phyloP scores from a whole-genome alignment of 495 filamentous ascomycete genomes.

The Collariella sp. region DNA sequence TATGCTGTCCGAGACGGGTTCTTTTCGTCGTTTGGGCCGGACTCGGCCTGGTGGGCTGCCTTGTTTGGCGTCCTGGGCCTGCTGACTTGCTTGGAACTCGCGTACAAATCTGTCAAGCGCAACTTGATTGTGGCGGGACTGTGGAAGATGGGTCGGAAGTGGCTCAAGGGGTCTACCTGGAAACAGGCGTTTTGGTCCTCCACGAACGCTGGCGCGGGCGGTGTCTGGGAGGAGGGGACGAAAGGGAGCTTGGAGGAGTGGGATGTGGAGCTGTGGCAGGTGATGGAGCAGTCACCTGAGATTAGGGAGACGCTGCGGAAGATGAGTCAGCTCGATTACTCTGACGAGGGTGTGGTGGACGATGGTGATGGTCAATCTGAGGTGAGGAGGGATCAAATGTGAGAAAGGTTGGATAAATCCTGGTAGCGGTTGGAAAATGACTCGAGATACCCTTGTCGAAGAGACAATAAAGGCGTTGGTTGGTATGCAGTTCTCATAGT shows the following conservation, averaged over 20 bases:
- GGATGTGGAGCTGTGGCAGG: conserved; percentile 41
- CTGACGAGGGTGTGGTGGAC: conserved; percentile 5
- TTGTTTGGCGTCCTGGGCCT: conserved; percentile 40
- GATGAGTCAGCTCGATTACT: conserved; percentile 21
- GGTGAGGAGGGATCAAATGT: not conserved
- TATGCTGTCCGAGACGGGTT: conserved; percentile 67
- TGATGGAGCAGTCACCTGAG: conserved; percentile 33
- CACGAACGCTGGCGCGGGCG: conserved; percentile 8
- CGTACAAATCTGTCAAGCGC: conserved; percentile 29
- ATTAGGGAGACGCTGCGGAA: conserved; percentile 23
- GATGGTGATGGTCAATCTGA: not conserved
- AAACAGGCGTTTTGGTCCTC: conserved; percentile 50
- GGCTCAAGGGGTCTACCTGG: conserved; percentile 54
- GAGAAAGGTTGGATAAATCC: not conserved
- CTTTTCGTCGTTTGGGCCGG: conserved; percentile 54
- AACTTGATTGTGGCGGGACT: conserved; percentile 28
- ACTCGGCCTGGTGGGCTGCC: conserved; percentile 68
- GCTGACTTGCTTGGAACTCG: conserved; percentile 28
- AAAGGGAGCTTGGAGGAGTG: conserved; percentile 33
- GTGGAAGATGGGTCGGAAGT: conserved; percentile 31
- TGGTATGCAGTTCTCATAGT: too few species aligned
- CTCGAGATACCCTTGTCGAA: too few species aligned
- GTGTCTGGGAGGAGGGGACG: conserved; percentile 6
- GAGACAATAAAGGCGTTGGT: too few species aligned
- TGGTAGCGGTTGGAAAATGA: not conserved